Evolutionary conservation across 768 basidiomycete species (phyloP).

Genomic region (Xerocomellus intermedius): DNA sequence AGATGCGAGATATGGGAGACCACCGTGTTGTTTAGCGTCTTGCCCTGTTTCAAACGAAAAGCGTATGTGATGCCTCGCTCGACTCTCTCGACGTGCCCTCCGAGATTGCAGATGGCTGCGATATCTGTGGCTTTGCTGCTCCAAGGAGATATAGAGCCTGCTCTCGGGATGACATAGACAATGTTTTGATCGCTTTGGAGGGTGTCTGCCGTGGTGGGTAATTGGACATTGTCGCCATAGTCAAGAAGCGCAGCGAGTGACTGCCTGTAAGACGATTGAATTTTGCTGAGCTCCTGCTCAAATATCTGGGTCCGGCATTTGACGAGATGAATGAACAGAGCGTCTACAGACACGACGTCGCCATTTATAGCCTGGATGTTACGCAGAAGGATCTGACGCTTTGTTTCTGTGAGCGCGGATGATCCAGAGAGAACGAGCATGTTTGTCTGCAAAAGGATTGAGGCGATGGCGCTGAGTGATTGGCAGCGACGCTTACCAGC

Average conservation of each 20-base stretch:
- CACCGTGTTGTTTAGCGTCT: slow-evolving; percentile 43
- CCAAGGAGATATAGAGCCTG: slow-evolving; percentile 97
- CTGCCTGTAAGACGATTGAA: slow-evolving; percentile 43
- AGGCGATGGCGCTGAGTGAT: not conserved
- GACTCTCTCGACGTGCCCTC: slow-evolving; percentile 66
- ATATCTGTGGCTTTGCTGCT: slow-evolving; percentile 99
- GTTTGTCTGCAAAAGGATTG: slow-evolving; percentile 7
- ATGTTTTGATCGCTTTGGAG: slow-evolving; percentile 40
- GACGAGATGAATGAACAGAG: slow-evolving; percentile 85
- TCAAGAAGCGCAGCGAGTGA: slow-evolving; percentile 70
- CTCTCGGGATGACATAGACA: slow-evolving; percentile 75
- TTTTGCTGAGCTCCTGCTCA: slow-evolving; percentile 47
- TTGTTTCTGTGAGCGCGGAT: slow-evolving; percentile 71
- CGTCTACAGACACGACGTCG: slow-evolving; percentile 67
- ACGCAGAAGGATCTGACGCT: slow-evolving; percentile 63
- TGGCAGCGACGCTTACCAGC: slow-evolving; percentile 8
- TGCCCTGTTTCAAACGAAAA: slow-evolving; percentile 47
- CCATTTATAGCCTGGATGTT: slow-evolving; percentile 53
- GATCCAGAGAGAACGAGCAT: slow-evolving; percentile 83
- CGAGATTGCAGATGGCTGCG: slow-evolving; percentile 80
- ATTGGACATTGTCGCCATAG: slow-evolving; percentile 77
- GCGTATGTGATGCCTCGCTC: slow-evolving; percentile 81
- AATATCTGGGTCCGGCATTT: slow-evolving; percentile 49
- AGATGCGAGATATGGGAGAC: slow-evolving; percentile 60
- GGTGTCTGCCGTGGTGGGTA: slow-evolving; percentile 41